phyloP scores from a whole-genome alignment of 805 yeast genomes.

The fission yeast (Schizosaccharomyces pombe) region DNA sequence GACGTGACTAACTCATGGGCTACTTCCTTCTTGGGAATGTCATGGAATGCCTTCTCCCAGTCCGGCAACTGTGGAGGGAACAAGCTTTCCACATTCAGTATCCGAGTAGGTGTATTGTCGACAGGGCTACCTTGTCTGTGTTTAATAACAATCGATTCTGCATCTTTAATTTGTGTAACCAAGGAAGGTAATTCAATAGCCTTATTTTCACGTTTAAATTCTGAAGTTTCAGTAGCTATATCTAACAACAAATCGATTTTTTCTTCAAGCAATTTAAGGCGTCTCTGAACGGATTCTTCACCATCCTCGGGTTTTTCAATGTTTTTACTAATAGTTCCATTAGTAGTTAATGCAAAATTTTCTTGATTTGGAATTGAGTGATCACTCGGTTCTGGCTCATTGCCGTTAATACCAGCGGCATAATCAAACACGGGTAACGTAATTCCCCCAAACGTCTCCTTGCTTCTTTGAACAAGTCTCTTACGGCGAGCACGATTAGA shows the following conservation, averaged over 20 bases:
- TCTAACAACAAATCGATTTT: not conserved
- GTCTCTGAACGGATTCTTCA: not conserved
- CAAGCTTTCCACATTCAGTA: not conserved
- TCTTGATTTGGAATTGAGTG: not conserved
- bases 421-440: not conserved
- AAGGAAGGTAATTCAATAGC: not conserved
- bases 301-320: not conserved
- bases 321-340: not conserved
- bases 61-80: not conserved
- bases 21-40: not conserved
- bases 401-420: not conserved
- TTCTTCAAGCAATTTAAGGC: not conserved
- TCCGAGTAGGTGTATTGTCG: not conserved
- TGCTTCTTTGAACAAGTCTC: not conserved
- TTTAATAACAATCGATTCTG: not conserved
- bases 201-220: not conserved
- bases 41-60: not conserved
- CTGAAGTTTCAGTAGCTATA: not conserved
- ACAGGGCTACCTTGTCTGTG: not conserved
- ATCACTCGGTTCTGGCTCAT: not conserved
- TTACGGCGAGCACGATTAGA: not conserved
- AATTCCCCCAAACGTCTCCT: not conserved
- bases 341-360: not conserved
- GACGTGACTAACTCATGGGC: not conserved
- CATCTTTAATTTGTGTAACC: not conserved